These are phyloP conservation scores for Aspergillus proliferans DNA, from an alignment of 2,329 filamentous ascomycete genomes.

Conservation along the genomic window DNA sequence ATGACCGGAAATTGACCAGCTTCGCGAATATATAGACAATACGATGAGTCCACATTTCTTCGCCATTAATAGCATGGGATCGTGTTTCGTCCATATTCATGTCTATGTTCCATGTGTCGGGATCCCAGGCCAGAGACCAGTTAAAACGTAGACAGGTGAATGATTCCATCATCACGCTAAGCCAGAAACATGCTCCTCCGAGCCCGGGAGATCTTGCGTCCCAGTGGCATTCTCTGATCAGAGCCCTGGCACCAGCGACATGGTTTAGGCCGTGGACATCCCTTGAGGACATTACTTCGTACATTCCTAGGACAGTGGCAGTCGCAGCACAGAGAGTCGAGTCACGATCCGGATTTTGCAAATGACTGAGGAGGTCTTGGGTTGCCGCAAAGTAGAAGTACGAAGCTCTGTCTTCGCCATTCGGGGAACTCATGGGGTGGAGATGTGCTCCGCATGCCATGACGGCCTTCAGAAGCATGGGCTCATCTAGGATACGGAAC, in stretches of 20 bases:
- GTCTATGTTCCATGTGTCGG: slow-evolving; percentile 82
- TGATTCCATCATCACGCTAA: slow-evolving; percentile 88
- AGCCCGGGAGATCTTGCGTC: slow-evolving; percentile 71
- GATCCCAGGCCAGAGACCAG: slow-evolving; percentile 81
- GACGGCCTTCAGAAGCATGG: slow-evolving; percentile 84
- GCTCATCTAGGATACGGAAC: slow-evolving; percentile 71
- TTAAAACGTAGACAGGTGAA: slow-evolving; percentile 80
- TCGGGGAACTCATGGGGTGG: slow-evolving; percentile 62
- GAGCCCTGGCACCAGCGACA: slow-evolving; percentile 72
- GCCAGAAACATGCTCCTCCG: slow-evolving; percentile 86
- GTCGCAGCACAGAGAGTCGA: slow-evolving; percentile 79
- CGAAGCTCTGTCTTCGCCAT: slow-evolving; percentile 69
- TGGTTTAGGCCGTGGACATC: slow-evolving; percentile 80
- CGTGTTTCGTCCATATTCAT: slow-evolving; percentile 60
- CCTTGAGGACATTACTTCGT: slow-evolving; percentile 84
- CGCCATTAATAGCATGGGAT: slow-evolving; percentile 52
- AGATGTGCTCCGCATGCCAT: slow-evolving; percentile 82
- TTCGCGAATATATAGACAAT: slow-evolving; percentile 87
- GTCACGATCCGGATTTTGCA: slow-evolving; percentile 81
- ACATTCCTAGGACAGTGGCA: slow-evolving; percentile 82
- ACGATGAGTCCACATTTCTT: slow-evolving; percentile 81
- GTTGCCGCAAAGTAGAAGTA: slow-evolving; percentile 84
- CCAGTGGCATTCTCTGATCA: slow-evolving; percentile 89
- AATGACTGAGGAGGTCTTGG: slow-evolving; percentile 63
- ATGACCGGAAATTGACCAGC: slow-evolving; percentile 75